Base-by-base conservation (phyloP, 805 yeast species). In the Jamesozyma hellenica region DNA sequence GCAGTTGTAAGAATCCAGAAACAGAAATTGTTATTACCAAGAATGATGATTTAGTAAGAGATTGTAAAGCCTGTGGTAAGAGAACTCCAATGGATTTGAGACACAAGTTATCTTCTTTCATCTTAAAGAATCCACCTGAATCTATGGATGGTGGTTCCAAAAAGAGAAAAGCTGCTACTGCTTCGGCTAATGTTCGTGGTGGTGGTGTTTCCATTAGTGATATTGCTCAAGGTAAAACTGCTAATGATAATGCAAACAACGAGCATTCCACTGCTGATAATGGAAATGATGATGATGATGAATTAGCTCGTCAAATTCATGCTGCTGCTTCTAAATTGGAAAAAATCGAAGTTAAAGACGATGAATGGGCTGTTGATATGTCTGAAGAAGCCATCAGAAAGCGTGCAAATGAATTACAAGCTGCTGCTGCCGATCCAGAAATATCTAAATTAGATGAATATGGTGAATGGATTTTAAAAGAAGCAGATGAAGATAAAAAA, bases 51-150 rank as follows among this genome's bases (percentile, higher is more conserved):
- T 68, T 92, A 58, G 80, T 79, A 51, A 79, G 87, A 65, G 96
- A 92, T 64, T 92, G 98, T 72, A 92, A 92, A 63, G 98, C 98
- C 17, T 92, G 98, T 72, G 98, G 98, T 67, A 77, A 80, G 61
- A 75, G 90, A 60, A 77, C 95, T 18, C 71, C 70, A 39, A 77
- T 88, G 53, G 95, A 88, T 55, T 79, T 84, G 45, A 75, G 92
- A 61, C 92, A 82, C 62, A 88, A 84, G 67, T 71, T 90, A 49
- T 75, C 86, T n/a, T 70, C 94, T 3, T 90, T 75, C 61, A 88
- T 90, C 51, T 66, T 82, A 59, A 90, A 90, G 70, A 87, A 90
- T 65, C 96, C 96, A 32, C 87, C 87, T 42, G 75, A 72, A 43
- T 61, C 71, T 32, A 73, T 81, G 35, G 68, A 71, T 46, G 66